These are phyloP conservation scores for Arachnopeziza araneosa DNA, from an alignment of 2,329 filamentous ascomycete genomes.

Conservation along the genomic window DNA sequence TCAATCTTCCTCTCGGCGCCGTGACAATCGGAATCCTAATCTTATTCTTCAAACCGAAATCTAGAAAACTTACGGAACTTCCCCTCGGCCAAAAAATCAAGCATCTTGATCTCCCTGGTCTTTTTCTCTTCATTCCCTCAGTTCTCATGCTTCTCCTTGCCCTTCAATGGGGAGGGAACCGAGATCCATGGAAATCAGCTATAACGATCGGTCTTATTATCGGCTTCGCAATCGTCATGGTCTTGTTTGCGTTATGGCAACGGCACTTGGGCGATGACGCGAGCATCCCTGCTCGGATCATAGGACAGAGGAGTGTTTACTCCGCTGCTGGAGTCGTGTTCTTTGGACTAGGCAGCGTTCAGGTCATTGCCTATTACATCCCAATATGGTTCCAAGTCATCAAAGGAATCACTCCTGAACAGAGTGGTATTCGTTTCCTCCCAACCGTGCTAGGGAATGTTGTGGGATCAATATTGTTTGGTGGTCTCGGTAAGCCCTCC, in stretches of 20 bases:
- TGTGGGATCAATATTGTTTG: conserved; percentile 27
- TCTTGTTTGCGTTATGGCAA: conserved; percentile 29
- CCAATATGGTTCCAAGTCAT: conserved; percentile 46
- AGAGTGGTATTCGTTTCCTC: conserved; percentile 32
- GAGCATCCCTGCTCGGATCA: conserved; percentile 34
- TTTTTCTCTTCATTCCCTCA: conserved; percentile 26
- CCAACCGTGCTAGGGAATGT: conserved; percentile 32
- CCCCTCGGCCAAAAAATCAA: conserved; percentile 23
- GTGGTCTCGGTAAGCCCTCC: conserved; percentile 11
- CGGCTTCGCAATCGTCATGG: conserved; percentile 19
- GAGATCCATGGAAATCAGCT: conserved; percentile 25
- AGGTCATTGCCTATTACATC: conserved; percentile 36
- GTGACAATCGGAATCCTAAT: conserved; percentile 31
- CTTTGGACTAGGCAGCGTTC: conserved; percentile 11
- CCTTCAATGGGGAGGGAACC: conserved; percentile 28
- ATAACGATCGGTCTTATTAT: conserved; percentile 32
- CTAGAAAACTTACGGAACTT: background rate
- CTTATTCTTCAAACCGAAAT: conserved; percentile 34
- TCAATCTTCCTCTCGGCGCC: conserved; percentile 38
- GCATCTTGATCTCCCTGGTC: conserved; percentile 32
- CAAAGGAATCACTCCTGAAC: conserved; percentile 34
- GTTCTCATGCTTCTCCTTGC: conserved; percentile 28
- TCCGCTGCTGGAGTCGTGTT: conserved; percentile 22
- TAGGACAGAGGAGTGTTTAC: conserved; percentile 31
- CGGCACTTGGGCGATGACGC: conserved; percentile 32